A percentile compares a stretch with the other conserved stretches of the same genome.
Conservation (phyloP, 192 early-diverging fungal species). For the Coemansia sp. region DNA sequence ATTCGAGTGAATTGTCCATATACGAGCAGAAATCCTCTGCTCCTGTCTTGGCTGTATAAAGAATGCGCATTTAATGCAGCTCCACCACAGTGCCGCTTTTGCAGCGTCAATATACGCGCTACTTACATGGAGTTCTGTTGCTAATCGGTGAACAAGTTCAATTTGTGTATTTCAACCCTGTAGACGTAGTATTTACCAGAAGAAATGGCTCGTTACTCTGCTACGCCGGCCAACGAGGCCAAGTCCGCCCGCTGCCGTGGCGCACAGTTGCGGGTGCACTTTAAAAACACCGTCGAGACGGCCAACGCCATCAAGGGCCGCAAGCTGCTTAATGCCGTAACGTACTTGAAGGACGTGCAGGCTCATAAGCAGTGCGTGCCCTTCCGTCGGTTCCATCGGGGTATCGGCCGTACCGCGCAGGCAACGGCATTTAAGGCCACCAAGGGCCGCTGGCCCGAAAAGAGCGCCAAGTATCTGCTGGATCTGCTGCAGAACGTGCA, state of each 20-base stretch:
- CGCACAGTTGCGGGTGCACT: constrained; percentile 90
- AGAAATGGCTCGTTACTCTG: constrained; percentile 78
- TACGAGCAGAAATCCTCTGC: too few species aligned
- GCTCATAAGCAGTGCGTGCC: constrained; percentile 97
- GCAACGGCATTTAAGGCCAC: constrained; percentile 85
- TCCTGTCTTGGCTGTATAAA: too few species aligned
- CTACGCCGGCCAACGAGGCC: constrained; percentile 74
- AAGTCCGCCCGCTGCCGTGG: constrained; percentile 89
- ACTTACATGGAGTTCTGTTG: too few species aligned
- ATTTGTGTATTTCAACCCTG: too few species aligned
- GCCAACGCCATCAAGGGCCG: constrained; percentile 90
- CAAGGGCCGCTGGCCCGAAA: constrained; percentile 95
- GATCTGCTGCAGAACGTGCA: constrained; percentile 96
- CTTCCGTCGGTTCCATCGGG: constrained; percentile 95
- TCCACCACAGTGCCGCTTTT: too few species aligned
- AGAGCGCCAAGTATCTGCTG: constrained; percentile 91
- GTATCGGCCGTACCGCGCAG: constrained; percentile 96
- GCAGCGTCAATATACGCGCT: too few species aligned
- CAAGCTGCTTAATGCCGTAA: constrained; percentile 87
- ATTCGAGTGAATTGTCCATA: too few species aligned
- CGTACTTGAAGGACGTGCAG: constrained; percentile 91
- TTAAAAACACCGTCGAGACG: constrained; percentile 99
- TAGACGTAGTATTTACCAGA: constrained; percentile 24
- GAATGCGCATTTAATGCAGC: too few species aligned
- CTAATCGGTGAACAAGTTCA: too few species aligned